Conservation (phyloP, 2,329 filamentous ascomycete species). For the Peltaster fructicola region DNA sequence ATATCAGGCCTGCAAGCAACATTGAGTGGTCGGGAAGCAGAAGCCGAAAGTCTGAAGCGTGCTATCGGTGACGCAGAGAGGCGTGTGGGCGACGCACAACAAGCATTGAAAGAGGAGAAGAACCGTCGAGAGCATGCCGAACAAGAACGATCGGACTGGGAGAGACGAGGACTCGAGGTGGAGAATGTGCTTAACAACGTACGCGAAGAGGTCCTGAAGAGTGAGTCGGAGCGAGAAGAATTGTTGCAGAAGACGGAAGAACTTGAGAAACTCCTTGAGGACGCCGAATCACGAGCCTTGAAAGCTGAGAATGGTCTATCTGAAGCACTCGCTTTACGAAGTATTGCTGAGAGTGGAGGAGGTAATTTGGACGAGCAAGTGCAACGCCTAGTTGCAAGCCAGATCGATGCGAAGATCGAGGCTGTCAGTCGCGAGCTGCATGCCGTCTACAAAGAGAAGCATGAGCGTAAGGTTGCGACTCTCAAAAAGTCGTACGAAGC, state of each 20-base stretch:
- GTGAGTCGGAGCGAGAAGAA: slow-evolving; percentile 66
- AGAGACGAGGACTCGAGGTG: slow-evolving; percentile 70
- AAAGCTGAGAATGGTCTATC: slow-evolving; percentile 49
- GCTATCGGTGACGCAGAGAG: slow-evolving; percentile 83
- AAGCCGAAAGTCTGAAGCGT: slow-evolving; percentile 71
- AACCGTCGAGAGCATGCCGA: slow-evolving; percentile 51
- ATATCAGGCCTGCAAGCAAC: slow-evolving; percentile 90
- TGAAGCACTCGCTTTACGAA: slow-evolving; percentile 32
- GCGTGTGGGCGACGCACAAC: slow-evolving; percentile 70
- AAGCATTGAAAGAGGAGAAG: slow-evolving; percentile 64
- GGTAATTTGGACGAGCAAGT: slow-evolving; percentile 24
- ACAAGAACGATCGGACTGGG: slow-evolving; percentile 66
- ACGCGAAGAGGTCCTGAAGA: slow-evolving; percentile 61
- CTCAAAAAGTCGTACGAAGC: slow-evolving; percentile 68
- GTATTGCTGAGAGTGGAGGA: slow-evolving; percentile 8
- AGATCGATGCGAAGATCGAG: slow-evolving; percentile 84
- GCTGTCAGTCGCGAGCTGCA: slow-evolving; percentile 61
- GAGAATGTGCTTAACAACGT: slow-evolving; percentile 64
- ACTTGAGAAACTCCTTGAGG: slow-evolving; percentile 54
- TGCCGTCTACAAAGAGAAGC: slow-evolving; percentile 86
- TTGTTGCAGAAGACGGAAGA: slow-evolving; percentile 61
- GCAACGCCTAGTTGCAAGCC: slow-evolving; percentile 32
- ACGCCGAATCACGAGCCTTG: slow-evolving; percentile 57
- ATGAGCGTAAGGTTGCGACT: slow-evolving; percentile 86
- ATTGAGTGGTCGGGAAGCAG: slow-evolving; percentile 80